Percentiles rank a stretch among this genome's conserved stretches.
Evolutionary conservation across 1,139 yeast species (phyloP).

Genomic region (Ogataea hybrid): DNA sequence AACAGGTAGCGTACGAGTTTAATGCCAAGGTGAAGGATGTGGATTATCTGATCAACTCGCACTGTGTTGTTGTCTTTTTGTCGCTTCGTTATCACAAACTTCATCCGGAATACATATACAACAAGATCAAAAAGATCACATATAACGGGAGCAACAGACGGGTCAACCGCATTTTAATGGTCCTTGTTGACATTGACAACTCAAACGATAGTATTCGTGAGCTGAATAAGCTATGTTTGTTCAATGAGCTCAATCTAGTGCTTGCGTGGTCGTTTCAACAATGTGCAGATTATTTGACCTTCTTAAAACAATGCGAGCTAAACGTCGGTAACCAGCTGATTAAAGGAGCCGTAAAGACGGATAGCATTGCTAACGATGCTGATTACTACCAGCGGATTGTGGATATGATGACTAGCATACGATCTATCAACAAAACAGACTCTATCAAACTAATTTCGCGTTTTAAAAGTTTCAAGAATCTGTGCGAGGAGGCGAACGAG

Average conservation of each 20-base stretch:
- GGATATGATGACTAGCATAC: slow-evolving; percentile 47
- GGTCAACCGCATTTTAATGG: slow-evolving; percentile 60
- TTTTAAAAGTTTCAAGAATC: slow-evolving; percentile 43
- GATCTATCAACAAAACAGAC: slow-evolving; percentile 53
- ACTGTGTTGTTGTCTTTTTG: slow-evolving; percentile 67
- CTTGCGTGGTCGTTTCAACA: slow-evolving; percentile 84
- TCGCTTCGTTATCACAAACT: slow-evolving; percentile 80
- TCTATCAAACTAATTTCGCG: slow-evolving; percentile 51
- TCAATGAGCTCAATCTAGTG: slow-evolving; percentile 67
- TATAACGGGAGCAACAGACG: slow-evolving; percentile 21
- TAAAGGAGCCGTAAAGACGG: slow-evolving; percentile 26
- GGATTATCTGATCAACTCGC: slow-evolving; percentile 67
- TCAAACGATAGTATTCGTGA: slow-evolving; percentile 69
- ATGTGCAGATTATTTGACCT: slow-evolving; percentile 74
- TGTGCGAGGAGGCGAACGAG: slow-evolving; percentile 29
- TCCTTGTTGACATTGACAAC: slow-evolving; percentile 76
- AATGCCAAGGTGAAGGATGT: slow-evolving; percentile 45
- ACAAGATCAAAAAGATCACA: slow-evolving; percentile 55
- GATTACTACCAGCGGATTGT: slow-evolving; percentile 44
- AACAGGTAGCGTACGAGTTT: slow-evolving; percentile 51
- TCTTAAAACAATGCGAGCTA: slow-evolving; percentile 48
- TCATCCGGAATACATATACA: slow-evolving; percentile 83
- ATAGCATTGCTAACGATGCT: slow-evolving; percentile 33
- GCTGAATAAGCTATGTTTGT: slow-evolving; percentile 66
- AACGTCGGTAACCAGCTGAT: slow-evolving; percentile 28